Percentiles rank a stretch among this genome's conserved stretches.
These are phyloP conservation scores for Termitomyces bulborhizus DNA, from an alignment of 768 basidiomycete genomes.

Conservation along the genomic window DNA sequence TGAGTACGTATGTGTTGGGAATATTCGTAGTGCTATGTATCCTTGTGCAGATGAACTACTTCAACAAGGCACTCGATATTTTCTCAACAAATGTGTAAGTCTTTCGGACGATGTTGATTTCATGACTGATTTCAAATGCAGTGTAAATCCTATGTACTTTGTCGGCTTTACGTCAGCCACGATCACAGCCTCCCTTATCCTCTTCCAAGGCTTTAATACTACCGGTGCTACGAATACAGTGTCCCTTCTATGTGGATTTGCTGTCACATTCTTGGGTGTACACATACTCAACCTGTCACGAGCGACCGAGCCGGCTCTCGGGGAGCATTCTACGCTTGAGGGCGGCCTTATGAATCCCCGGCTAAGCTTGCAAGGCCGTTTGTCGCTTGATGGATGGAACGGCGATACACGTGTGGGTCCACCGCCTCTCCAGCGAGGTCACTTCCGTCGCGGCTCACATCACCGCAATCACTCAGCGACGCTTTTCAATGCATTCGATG, in stretches of 20 bases:
- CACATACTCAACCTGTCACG: slow-evolving; percentile 86
- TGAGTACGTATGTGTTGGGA: slow-evolving; percentile 95
- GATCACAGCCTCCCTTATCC: slow-evolving; percentile 88
- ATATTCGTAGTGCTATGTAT: slow-evolving; percentile 80
- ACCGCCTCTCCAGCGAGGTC: slow-evolving; percentile 23
- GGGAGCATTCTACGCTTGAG: slow-evolving; percentile 47
- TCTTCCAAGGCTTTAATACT: slow-evolving; percentile 97
- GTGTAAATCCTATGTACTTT: slow-evolving; percentile 97
- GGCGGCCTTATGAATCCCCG: slow-evolving; percentile 70
- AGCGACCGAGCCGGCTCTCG: slow-evolving; percentile 37
- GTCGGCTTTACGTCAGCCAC: slow-evolving; percentile 95
- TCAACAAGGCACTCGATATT: slow-evolving; percentile 96
- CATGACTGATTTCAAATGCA: slow-evolving; percentile 21
- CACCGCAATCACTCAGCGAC: slow-evolving; percentile 61
- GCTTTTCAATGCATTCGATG: slow-evolving; percentile 75
- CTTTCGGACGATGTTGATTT: not conserved
- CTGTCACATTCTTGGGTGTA: slow-evolving; percentile 95
- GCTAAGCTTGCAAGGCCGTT: slow-evolving; percentile 72
- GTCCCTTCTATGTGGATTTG: slow-evolving; percentile 85
- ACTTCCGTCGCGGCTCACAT: slow-evolving; percentile 60
- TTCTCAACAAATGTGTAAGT: slow-evolving; percentile 96
- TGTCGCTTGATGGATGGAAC: slow-evolving; percentile 76
- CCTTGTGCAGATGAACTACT: slow-evolving; percentile 90
- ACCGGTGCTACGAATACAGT: slow-evolving; percentile 74
- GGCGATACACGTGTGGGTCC: slow-evolving; percentile 24